Evolutionary conservation across 2,329 filamentous ascomycete genomes (phyloP).

Genomic region (Juglanconis sp.): DNA sequence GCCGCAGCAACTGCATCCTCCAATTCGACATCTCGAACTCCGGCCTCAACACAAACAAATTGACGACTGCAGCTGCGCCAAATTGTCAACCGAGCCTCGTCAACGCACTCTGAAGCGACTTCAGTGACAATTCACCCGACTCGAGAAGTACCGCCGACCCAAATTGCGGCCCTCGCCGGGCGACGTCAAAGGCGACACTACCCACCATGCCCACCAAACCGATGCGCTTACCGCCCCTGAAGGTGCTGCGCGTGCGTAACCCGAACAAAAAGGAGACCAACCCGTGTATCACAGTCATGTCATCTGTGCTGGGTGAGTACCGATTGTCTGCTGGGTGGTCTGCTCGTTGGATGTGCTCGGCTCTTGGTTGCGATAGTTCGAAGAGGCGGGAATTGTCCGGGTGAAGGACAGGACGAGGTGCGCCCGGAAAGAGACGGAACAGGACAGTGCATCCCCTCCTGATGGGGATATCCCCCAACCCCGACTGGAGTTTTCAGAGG

Average conservation of each 20-base stretch:
- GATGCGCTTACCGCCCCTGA: conserved; percentile 51
- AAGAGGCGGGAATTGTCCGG: background rate
- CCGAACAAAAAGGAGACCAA: conserved; percentile 48
- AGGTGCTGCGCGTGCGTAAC: conserved; percentile 51
- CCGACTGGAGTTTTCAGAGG: background rate
- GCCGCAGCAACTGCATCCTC: background rate
- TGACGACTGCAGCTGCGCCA: background rate
- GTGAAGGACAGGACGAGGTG: background rate
- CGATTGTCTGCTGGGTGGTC: conserved; percentile 9
- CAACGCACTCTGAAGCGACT: background rate
- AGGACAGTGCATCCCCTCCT: background rate
- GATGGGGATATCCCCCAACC: too few species aligned
- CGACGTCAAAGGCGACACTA: conserved; percentile 1
- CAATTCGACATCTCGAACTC: background rate
- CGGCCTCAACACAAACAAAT: background rate
- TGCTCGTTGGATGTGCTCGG: background rate
- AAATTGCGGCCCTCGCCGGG: conserved; percentile 16
- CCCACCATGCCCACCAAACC: conserved; percentile 4
- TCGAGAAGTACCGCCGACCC: background rate
- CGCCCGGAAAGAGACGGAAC: background rate
- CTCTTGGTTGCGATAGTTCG: background rate
- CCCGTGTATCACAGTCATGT: conserved; percentile 56
- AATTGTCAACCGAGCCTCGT: background rate
- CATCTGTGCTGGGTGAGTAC: conserved; percentile 52
- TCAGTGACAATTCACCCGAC: background rate